phyloP scores from a whole-genome alignment of 768 basidiomycete species.

The Tulasnella sp. region DNA sequence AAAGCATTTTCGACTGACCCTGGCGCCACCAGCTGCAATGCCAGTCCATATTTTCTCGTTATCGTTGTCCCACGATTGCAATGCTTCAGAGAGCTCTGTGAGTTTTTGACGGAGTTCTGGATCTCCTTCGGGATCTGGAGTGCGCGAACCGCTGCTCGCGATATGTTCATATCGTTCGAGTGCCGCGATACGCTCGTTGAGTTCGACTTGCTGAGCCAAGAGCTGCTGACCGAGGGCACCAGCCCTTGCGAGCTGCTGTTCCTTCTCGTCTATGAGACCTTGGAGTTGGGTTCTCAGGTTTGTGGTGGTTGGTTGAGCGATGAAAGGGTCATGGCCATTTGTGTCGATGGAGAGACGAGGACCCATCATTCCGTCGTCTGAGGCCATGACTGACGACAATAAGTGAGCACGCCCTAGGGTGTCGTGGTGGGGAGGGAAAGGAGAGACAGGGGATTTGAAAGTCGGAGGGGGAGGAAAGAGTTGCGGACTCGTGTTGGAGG shows the following conservation, averaged over 20 bases:
- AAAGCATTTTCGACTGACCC: background rate
- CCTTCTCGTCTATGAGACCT: slow-evolving; percentile 75
- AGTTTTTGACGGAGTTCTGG: slow-evolving; percentile 63
- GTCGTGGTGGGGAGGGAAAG: too few relatives aligned
- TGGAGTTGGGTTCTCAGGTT: slow-evolving; percentile 37
- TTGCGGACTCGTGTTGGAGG: background rate
- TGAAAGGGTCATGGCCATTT: slow-evolving; percentile 13
- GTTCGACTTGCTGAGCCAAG: slow-evolving; percentile 85
- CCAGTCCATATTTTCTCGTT: slow-evolving; percentile 66
- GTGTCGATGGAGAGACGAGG: slow-evolving; percentile 4
- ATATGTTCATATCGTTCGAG: slow-evolving; percentile 51
- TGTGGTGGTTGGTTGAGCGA: slow-evolving; percentile 10
- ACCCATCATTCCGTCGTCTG: background rate
- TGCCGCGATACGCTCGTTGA: slow-evolving; percentile 79
- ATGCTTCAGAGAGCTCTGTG: slow-evolving; percentile 65
- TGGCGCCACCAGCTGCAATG: slow-evolving; percentile 36
- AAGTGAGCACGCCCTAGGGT: too few relatives aligned
- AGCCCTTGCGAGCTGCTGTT: slow-evolving; percentile 84
- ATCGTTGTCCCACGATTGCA: slow-evolving; percentile 69
- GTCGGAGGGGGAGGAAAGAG: background rate
- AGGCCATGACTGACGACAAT: background rate
- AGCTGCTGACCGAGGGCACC: slow-evolving; percentile 91
- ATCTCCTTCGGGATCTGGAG: slow-evolving; percentile 52
- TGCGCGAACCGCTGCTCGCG: slow-evolving; percentile 41
- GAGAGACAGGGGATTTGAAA: background rate